A percentile compares a stretch with the other conserved stretches of the same genome.
Evolutionary conservation across 345 rosid genomes (phyloP).

Genomic region (Bruguiera gymnorhiza): DNA sequence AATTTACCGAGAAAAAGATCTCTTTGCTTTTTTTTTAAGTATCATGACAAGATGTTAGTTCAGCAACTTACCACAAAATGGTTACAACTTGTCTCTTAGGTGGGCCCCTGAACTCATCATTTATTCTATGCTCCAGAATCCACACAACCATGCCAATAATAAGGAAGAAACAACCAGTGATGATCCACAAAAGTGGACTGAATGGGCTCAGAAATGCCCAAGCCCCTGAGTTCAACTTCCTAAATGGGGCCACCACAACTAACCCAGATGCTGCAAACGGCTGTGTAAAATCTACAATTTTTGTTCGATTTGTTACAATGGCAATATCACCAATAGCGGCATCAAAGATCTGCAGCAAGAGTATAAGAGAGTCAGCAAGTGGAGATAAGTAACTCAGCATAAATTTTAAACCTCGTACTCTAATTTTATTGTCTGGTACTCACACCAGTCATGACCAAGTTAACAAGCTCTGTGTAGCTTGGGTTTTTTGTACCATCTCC

Average conservation of each 20-base stretch:
- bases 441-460: conserved; percentile 67
- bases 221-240: conserved; percentile 70
- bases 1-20: too few relatives aligned
- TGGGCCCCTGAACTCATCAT: conserved; percentile 92
- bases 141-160: conserved; percentile 79
- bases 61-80: conserved; percentile 65
- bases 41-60: conserved; percentile 1
- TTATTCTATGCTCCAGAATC: conserved; percentile 88
- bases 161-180: conserved; percentile 64
- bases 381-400: conserved; percentile 1
- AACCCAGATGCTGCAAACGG: conserved; percentile 91
- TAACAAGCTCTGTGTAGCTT: conserved; percentile 71
- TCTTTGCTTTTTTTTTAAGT: too few relatives aligned
- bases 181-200: conserved; percentile 64
- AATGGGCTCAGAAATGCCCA: conserved; percentile 94
- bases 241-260: conserved; percentile 80
- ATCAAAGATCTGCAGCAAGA: conserved; percentile 58
- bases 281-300: conserved; percentile 83
- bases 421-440: conserved; percentile 36
- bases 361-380: conserved; percentile 16
- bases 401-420: conserved; percentile 3
- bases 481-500: conserved; percentile 77
- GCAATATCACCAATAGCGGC: conserved; percentile 91
- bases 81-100: conserved; percentile 74
- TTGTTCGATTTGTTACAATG: conserved; percentile 79